Conservation (phyloP, 2,329 filamentous ascomycete genomes). For the Zymoseptoria tritici region DNA sequence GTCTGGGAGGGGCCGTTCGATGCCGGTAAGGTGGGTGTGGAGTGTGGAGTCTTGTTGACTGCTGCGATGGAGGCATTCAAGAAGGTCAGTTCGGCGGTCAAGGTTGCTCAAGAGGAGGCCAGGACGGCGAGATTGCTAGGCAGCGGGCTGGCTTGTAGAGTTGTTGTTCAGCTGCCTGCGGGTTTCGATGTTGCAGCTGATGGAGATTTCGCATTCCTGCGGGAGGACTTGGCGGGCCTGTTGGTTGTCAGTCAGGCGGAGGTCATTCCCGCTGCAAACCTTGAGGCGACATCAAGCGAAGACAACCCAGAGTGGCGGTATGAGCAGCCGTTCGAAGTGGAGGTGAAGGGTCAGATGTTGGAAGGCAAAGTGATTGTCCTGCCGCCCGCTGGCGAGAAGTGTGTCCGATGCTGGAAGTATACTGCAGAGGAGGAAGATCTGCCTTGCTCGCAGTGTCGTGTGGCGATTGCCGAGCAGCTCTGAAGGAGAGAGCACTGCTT, state of each 20-base stretch:
- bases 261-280: constrained; percentile 11
- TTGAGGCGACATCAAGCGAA: constrained; percentile 6
- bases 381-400: constrained; percentile 58
- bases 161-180: constrained; percentile 43
- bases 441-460: constrained; percentile 67
- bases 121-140: constrained; percentile 65
- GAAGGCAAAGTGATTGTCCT: constrained; percentile 24
- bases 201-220: constrained; percentile 9
- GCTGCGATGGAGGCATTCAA: constrained; percentile 34
- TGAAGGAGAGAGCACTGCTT: not conserved
- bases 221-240: constrained; percentile 32
- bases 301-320: constrained; percentile 35
- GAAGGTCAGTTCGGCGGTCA: constrained; percentile 58
- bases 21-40: not conserved
- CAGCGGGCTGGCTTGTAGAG: constrained; percentile 70
- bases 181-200: constrained; percentile 1
- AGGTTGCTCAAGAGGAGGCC: constrained; percentile 65
- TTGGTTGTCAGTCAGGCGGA: constrained; percentile 38
- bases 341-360: constrained; percentile 12
- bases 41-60: constrained; percentile 38
- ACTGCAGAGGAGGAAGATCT: constrained; percentile 54
- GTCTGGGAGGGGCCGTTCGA: constrained; percentile 21
- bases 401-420: constrained; percentile 83
- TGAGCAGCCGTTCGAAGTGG: constrained; percentile 34
- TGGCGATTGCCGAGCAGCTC: constrained; percentile 45